A percentile compares a stretch with the other conserved stretches of the same genome.
Evolutionary conservation across 2,329 filamentous ascomycete genomes (phyloP).

Genomic region (Penicillium sp.): DNA sequence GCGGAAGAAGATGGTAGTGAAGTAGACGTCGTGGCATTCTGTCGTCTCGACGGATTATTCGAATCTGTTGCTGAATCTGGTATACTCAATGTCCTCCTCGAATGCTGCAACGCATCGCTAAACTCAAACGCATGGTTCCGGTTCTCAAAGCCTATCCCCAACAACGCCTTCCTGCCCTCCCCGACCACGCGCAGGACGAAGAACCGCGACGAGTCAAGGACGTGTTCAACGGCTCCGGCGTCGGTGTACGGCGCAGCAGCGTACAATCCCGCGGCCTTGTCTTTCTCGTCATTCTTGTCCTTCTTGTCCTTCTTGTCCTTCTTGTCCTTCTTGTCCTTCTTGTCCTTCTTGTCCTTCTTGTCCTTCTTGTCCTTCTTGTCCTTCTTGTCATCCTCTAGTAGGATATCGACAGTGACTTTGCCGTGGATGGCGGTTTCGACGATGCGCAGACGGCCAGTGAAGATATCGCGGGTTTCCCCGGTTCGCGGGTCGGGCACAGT

Average conservation of each 20-base stretch:
- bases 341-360: too few relatives aligned
- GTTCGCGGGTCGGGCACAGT: constrained; percentile 54
- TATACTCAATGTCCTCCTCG: constrained; percentile 64
- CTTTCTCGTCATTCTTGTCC: too few relatives aligned
- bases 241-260: constrained; percentile 76
- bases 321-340: too few relatives aligned
- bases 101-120: constrained; percentile 73
- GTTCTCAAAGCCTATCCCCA: constrained; percentile 86
- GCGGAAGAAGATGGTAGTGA: not conserved
- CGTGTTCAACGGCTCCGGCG: constrained; percentile 66
- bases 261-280: too few relatives aligned
- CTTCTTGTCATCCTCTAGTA: constrained; percentile 72
- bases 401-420: constrained; percentile 66
- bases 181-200: constrained; percentile 80
- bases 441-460: constrained; percentile 76
- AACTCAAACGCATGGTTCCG: constrained; percentile 83
- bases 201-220: constrained; percentile 75
- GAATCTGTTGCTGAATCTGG: constrained; percentile 34
- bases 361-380: too few relatives aligned
- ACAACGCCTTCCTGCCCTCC: constrained; percentile 69
- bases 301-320: too few relatives aligned
- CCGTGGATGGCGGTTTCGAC: constrained; percentile 67
- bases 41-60: constrained; percentile 6
- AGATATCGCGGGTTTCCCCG: constrained; percentile 68
- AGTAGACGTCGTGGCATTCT: not conserved